Evolutionary conservation across 176 grass and related monocot species (phyloP).

Genomic region (Pontederia paniculata): DNA sequence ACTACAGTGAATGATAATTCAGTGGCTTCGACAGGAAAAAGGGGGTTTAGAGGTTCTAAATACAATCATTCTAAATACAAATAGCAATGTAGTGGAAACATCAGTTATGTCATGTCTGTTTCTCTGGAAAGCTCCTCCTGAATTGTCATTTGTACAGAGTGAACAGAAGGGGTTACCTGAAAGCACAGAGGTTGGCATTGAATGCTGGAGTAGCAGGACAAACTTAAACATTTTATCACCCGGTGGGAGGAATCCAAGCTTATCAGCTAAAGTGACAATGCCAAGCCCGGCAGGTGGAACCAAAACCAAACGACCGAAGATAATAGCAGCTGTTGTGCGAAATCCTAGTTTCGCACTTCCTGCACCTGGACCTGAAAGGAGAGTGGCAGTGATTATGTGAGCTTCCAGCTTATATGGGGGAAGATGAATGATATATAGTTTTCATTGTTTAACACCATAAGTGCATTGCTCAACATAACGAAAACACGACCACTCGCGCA

Average conservation of each 20-base stretch:
- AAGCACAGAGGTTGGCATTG: constrained; percentile 98
- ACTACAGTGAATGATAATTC: no score
- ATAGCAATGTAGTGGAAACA: no score
- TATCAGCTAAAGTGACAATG: constrained; percentile 65
- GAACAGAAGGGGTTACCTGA: constrained; percentile 46
- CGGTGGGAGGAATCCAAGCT: constrained; percentile 71
- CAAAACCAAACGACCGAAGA: constrained; percentile 69
- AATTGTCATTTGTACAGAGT: no score
- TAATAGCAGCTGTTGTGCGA: constrained; percentile 71
- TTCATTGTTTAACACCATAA: no score
- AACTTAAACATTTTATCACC: constrained; percentile 99
- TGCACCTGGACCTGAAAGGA: constrained; percentile 71
- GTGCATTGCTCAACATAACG: no score
- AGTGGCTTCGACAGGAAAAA: no score
- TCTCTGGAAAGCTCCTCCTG: no score
- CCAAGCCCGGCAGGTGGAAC: constrained; percentile 79
- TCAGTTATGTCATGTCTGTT: no score
- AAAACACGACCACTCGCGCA: no score
- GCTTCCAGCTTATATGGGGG: constrained; percentile 7
- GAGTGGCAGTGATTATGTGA: no score
- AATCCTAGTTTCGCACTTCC: constrained; percentile 87
- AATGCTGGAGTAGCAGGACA: constrained; percentile 81
- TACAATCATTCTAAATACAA: no score
- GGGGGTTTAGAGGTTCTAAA: no score
- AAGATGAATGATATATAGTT: constrained; percentile 1